These are phyloP conservation scores for Linnemannia zychae DNA, from an alignment of 192 early-diverging fungal genomes.

Conservation along the genomic window DNA sequence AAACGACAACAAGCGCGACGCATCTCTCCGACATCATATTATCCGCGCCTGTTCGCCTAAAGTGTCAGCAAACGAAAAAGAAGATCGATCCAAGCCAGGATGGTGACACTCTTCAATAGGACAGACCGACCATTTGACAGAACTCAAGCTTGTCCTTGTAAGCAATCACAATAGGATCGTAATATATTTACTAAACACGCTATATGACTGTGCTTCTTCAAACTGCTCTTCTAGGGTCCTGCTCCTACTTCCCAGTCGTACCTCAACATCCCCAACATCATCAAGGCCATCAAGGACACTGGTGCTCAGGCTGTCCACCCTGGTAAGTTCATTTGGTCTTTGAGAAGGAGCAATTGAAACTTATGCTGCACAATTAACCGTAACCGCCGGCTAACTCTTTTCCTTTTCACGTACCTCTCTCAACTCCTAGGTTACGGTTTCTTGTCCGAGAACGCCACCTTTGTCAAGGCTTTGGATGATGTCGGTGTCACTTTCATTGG, in stretches of 20 bases:
- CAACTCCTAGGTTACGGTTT: constrained; percentile 82
- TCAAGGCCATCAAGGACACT: constrained; percentile 79
- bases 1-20: background rate
- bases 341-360: background rate
- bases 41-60: constrained; percentile 16
- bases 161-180: background rate
- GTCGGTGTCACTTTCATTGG: constrained; percentile 83
- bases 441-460: constrained; percentile 89
- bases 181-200: background rate
- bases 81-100: background rate
- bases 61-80: constrained; percentile 30
- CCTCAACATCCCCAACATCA: constrained; percentile 83
- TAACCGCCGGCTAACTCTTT: background rate
- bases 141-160: background rate
- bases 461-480: constrained; percentile 83
- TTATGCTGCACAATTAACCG: background rate
- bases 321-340: constrained; percentile 41
- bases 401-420: background rate
- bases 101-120: background rate
- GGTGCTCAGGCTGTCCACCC: constrained; percentile 96
- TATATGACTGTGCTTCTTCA: background rate
- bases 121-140: background rate
- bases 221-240: constrained; percentile 65
- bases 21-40: background rate
- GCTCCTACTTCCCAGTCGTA: constrained; percentile 86